These are phyloP conservation scores for Mortierella sp. DNA, from an alignment of 371 early-diverging fungal species.

Conservation along the genomic window DNA sequence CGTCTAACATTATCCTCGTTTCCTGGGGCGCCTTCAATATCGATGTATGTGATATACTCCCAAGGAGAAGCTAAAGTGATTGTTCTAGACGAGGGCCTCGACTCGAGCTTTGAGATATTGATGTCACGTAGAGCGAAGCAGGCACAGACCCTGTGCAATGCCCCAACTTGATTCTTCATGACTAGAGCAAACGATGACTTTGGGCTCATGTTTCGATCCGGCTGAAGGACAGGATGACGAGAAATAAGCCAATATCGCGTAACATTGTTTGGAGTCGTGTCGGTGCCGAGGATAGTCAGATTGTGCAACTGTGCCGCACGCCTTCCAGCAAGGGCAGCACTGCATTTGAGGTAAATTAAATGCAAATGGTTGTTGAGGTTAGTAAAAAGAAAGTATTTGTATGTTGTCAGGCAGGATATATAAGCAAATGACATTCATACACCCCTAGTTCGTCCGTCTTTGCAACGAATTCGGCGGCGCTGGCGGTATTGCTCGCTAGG, in stretches of 20 bases:
- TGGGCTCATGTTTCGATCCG: conserved; percentile 45
- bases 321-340: conserved; percentile 46
- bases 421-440: conserved; percentile 15
- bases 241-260: conserved; percentile 52
- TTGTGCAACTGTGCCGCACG: conserved; percentile 28
- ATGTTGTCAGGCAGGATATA: background rate
- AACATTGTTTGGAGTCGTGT: conserved; percentile 48
- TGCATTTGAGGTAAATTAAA: conserved; percentile 1
- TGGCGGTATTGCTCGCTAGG: conserved; percentile 48
- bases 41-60: conserved; percentile 52
- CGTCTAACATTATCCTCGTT: conserved; percentile 40
- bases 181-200: conserved; percentile 51
- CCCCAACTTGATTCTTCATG: conserved; percentile 53
- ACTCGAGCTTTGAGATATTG: conserved; percentile 54
- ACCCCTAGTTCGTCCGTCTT: conserved; percentile 33
- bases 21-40: conserved; percentile 48
- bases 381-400: background rate
- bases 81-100: conserved; percentile 41
- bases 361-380: background rate
- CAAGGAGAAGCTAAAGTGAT: conserved; percentile 41
- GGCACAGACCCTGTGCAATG: conserved; percentile 35
- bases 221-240: conserved; percentile 40
- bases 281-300: conserved; percentile 40
- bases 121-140: conserved; percentile 51
- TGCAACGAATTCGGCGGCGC: conserved; percentile 46